Base-by-base conservation (phyloP, 106 monocot species). In the Cymbidium sinense region DNA sequence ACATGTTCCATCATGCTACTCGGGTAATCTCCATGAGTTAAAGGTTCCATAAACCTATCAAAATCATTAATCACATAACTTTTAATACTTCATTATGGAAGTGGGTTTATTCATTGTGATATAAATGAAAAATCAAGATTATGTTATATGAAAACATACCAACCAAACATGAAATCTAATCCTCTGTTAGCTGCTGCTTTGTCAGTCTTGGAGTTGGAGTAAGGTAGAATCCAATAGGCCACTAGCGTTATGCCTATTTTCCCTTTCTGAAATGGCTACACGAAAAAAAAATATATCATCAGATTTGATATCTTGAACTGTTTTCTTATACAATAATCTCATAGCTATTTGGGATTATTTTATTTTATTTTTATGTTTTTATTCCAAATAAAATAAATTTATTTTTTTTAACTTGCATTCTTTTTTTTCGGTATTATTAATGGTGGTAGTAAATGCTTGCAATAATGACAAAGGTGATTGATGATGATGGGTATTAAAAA, bases 211-310 rank as follows among this genome's bases (percentile, higher is more conserved):
- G 18, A 4, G 19, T 73, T 41, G 41, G 36, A 19, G 18, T 44
- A 44, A 4, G 78, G 78, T 17, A 41, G 43, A 13, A 28, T 41
- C 78, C 78, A 69, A 5, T 43, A 6, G 0, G 69, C 21, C 5
- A 50, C 70, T 23, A 44, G 34, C 0, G 78, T 78, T 8, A 78
- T 78, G 5, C 78, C 78, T 17, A 78, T 50, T 50, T 69, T 31
- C 5, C 78, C 78, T 27, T 70, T 27, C 13, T 78, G 70, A 15
- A 13, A 28, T 15, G 2, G 29, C 78, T 78, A 44, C 43, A 78
- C 5, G 0, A 39, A 39, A 3, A 67, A 27, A 39, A 3, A 67
- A 27, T 7, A 39, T 39, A 30, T 29, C 4, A 37, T 41, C 11
- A 51, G 51, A 2, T n/a, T n/a, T n/a, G n/a, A n/a, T n/a, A n/a